Evolutionary conservation across 176 grass and related monocot species (phyloP).

Genomic region (Musa beccarii): DNA sequence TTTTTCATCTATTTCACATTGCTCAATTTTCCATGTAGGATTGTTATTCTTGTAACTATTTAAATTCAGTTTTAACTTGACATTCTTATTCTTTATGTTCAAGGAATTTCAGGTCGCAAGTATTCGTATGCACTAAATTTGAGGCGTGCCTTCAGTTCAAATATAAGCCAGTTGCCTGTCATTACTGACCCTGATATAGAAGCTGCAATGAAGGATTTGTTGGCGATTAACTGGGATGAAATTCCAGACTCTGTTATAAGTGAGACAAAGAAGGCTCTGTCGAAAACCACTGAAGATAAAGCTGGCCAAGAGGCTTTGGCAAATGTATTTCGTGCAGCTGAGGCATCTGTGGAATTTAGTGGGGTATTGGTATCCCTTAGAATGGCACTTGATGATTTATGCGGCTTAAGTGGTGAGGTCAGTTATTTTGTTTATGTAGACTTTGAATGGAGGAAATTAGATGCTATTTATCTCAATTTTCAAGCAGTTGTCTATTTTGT

Average conservation of each 20-base stretch:
- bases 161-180: slow-evolving; percentile 42
- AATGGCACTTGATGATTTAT: slow-evolving; percentile 89
- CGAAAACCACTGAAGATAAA: slow-evolving; percentile 60
- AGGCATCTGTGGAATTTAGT: slow-evolving; percentile 78
- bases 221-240: slow-evolving; percentile 79
- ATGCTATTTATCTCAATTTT: background rate
- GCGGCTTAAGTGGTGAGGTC: slow-evolving; percentile 71
- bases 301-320: slow-evolving; percentile 56
- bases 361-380: slow-evolving; percentile 64
- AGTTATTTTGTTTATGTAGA: slow-evolving; percentile 25
- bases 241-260: slow-evolving; percentile 50
- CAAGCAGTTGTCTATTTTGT: background rate
- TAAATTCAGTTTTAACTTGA: background rate
- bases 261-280: slow-evolving; percentile 60
- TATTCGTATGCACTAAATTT: slow-evolving; percentile 34
- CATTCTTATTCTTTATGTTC: background rate
- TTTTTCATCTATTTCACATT: background rate
- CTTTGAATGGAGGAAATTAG: background rate
- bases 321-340: slow-evolving; percentile 70
- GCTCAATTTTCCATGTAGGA: background rate
- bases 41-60: background rate
- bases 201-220: slow-evolving; percentile 77
- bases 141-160: slow-evolving; percentile 56
- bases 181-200: slow-evolving; percentile 71
- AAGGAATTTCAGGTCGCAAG: slow-evolving; percentile 37